These are phyloP conservation scores for Mycena crocata DNA, from an alignment of 768 basidiomycete species.

Conservation along the genomic window DNA sequence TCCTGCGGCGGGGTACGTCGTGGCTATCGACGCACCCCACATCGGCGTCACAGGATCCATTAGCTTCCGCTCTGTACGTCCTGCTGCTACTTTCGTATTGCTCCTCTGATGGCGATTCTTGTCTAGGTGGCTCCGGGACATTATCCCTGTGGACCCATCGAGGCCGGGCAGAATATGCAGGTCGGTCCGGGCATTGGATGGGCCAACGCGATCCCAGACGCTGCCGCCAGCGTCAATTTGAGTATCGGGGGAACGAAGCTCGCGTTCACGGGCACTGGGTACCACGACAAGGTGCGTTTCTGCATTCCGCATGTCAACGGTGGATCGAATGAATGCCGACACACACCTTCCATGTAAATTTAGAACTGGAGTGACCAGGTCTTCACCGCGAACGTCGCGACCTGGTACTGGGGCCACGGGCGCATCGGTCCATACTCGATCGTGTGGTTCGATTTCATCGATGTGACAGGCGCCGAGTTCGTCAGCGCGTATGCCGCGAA, in stretches of 20 bases:
- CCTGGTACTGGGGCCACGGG: conserved; percentile 32
- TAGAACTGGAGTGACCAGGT: conserved; percentile 28
- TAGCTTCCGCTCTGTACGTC: conserved; percentile 6
- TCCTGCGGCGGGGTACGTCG: conserved; percentile 8
- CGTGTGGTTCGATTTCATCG: conserved; percentile 30
- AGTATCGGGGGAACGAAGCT: conserved; percentile 13
- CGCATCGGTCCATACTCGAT: conserved; percentile 24
- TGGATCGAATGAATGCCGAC: background rate
- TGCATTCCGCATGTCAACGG: background rate
- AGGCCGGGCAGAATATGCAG: conserved; percentile 19
- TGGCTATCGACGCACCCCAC: conserved; percentile 26
- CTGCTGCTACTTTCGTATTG: background rate
- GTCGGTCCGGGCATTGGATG: conserved; percentile 31
- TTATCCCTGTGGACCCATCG: conserved; percentile 25
- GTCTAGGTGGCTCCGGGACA: conserved; percentile 24
- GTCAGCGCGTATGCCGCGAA: conserved; percentile 22
- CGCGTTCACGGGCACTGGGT: conserved; percentile 25
- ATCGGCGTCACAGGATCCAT: conserved; percentile 28
- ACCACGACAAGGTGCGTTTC: conserved; percentile 29
- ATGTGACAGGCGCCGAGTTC: background rate
- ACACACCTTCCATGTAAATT: background rate
- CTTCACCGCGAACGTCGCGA: conserved; percentile 9
- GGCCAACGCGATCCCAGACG: conserved; percentile 36
- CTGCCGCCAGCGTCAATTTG: conserved; percentile 26
- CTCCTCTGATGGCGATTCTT: background rate